phyloP scores from a whole-genome alignment of 139 green algal species.

The Closterium sp. region DNA sequence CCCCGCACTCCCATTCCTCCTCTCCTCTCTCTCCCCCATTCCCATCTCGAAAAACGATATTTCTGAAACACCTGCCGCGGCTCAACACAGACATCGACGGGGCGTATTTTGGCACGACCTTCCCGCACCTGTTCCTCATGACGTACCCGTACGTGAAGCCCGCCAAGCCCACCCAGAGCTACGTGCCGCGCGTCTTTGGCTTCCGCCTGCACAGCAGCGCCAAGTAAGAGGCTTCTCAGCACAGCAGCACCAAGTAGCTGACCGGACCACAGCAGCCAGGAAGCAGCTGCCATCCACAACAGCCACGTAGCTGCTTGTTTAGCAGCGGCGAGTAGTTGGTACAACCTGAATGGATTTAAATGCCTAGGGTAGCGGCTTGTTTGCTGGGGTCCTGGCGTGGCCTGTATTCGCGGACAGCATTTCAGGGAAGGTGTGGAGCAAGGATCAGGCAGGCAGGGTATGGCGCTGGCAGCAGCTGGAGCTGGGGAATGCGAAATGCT shows the following conservation, averaged over 20 bases:
- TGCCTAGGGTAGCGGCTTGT: too few relatives aligned
- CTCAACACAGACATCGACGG: conserved; percentile 68
- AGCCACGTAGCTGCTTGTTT: too few relatives aligned
- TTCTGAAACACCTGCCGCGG: neutral
- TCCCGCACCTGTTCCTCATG: conserved; percentile 93
- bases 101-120: conserved; percentile 95
- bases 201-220: conserved; percentile 80
- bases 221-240: conserved; percentile 8
- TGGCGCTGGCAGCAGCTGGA: neutral
- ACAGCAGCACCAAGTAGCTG: neutral
- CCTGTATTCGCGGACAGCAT: too few relatives aligned
- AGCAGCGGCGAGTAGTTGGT: too few relatives aligned
- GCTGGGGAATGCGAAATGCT: neutral
- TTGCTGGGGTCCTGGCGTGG: too few relatives aligned
- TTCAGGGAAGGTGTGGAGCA: too few relatives aligned
- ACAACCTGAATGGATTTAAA: too few relatives aligned
- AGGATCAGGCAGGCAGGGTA: neutral
- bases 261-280: too few relatives aligned
- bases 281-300: too few relatives aligned
- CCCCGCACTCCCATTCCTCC: neutral
- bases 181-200: conserved; percentile 90
- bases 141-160: conserved; percentile 79
- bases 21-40: neutral
- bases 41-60: neutral
- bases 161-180: conserved; percentile 61